These are phyloP conservation scores for Kodamaea derodonti DNA, from an alignment of 1,139 yeast species.

Conservation along the genomic window DNA sequence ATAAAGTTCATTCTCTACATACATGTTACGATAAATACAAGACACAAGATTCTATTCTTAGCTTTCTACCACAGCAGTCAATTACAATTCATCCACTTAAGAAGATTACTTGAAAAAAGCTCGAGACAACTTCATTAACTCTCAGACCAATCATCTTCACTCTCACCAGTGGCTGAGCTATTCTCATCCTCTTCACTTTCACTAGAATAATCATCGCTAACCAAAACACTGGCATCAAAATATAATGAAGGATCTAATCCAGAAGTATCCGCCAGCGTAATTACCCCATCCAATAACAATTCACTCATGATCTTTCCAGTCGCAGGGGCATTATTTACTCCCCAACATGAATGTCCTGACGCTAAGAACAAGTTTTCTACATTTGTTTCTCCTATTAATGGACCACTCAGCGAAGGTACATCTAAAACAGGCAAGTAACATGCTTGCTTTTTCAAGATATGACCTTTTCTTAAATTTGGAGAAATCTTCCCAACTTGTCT, in stretches of 20 bases:
- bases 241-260: slow-evolving; percentile 82
- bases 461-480: slow-evolving; percentile 68
- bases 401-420: slow-evolving; percentile 89
- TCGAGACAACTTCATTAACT: too few relatives aligned
- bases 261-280: slow-evolving; percentile 70
- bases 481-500: slow-evolving; percentile 77
- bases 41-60: too few relatives aligned
- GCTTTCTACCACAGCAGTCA: too few relatives aligned
- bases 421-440: slow-evolving; percentile 94
- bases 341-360: slow-evolving; percentile 98
- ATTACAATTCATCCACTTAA: too few relatives aligned
- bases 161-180: slow-evolving; percentile 4
- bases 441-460: slow-evolving; percentile 81
- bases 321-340: slow-evolving; percentile 95
- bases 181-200: slow-evolving; percentile 5
- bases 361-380: slow-evolving; percentile 76
- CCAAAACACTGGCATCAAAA: slow-evolving; percentile 65
- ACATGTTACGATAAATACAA: too few relatives aligned
- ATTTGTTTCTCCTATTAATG: slow-evolving; percentile 89
- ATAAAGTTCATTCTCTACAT: too few relatives aligned
- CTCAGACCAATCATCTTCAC: slow-evolving; percentile 6
- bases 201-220: slow-evolving; percentile 28
- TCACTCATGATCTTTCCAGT: slow-evolving; percentile 93
- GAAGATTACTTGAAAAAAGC: too few relatives aligned
- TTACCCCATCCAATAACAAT: slow-evolving; percentile 78